phyloP scores from a whole-genome alignment of 441 rosid genomes.

The Corymbia calophylla region DNA sequence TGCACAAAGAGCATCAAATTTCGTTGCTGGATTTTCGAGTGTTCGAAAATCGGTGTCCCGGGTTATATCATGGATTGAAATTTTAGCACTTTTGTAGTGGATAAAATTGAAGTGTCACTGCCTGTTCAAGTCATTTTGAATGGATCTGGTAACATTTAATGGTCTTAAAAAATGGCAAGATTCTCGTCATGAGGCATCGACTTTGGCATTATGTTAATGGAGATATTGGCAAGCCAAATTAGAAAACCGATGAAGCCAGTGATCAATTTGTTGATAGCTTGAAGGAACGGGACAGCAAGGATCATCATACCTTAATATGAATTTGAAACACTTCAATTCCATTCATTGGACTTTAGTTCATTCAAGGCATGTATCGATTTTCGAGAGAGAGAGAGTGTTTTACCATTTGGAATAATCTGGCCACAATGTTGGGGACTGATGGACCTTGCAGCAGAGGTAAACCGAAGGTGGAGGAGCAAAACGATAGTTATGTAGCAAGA shows the following conservation, averaged over 20 bases:
- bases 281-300: neutral
- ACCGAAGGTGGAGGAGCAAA: neutral
- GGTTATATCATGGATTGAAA: neutral
- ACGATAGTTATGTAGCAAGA: neutral
- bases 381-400: neutral
- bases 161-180: neutral
- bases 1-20: neutral
- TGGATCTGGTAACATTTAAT: neutral
- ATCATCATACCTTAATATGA: neutral
- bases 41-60: fast-evolving
- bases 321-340: neutral
- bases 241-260: neutral
- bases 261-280: neutral
- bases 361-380: neutral
- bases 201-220: neutral
- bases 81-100: neutral
- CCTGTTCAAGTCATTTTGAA: neutral
- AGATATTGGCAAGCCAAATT: neutral
- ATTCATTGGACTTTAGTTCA: neutral
- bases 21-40: neutral
- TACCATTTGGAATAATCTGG: neutral
- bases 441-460: neutral
- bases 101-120: neutral
- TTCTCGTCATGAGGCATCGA: neutral
- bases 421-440: neutral